phyloP scores from a whole-genome alignment of 2,329 filamentous ascomycete species.

The Cytospora paraplurivora region DNA sequence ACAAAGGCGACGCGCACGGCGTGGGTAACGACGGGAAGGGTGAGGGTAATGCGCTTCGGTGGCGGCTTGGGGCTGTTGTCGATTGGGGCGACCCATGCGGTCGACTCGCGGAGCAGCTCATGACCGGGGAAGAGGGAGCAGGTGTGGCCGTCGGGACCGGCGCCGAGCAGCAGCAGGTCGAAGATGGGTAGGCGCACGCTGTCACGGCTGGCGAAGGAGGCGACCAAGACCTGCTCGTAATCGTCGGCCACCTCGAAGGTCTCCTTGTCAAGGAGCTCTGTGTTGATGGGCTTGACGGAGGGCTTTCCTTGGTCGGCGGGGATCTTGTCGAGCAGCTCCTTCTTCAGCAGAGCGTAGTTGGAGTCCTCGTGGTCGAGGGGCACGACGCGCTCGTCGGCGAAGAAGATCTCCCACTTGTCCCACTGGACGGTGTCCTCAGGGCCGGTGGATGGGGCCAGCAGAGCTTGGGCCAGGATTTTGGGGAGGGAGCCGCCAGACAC shows the following conservation, averaged over 20 bases:
- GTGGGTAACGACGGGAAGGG: slow-evolving; percentile 86
- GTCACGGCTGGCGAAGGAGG: slow-evolving; percentile 85
- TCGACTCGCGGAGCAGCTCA: slow-evolving; percentile 78
- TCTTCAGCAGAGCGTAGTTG: slow-evolving; percentile 88
- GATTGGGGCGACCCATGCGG: slow-evolving; percentile 90
- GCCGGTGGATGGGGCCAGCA: slow-evolving; percentile 60
- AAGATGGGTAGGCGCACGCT: slow-evolving; percentile 94
- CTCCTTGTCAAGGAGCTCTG: slow-evolving; percentile 61
- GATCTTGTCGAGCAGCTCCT: slow-evolving; percentile 86
- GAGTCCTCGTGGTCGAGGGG: slow-evolving; percentile 90
- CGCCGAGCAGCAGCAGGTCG: slow-evolving; percentile 89
- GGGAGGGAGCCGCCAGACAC: slow-evolving; percentile 94
- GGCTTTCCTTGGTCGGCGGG: slow-evolving; percentile 67
- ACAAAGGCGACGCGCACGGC: slow-evolving; percentile 87
- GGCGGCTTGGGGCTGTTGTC: slow-evolving; percentile 95
- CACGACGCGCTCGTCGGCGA: slow-evolving; percentile 94
- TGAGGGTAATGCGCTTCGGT: slow-evolving; percentile 85
- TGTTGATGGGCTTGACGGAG: slow-evolving; percentile 77
- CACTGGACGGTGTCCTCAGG: slow-evolving; percentile 70
- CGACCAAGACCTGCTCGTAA: slow-evolving; percentile 87
- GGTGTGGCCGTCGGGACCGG: slow-evolving; percentile 94
- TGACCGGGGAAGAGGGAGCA: slow-evolving; percentile 95
- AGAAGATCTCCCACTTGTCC: slow-evolving; percentile 95
- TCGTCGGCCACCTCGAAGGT: slow-evolving; percentile 89
- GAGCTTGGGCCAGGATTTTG: slow-evolving; percentile 80